phyloP scores from a whole-genome alignment of 2,329 filamentous ascomycete genomes.

The Alternaria tenuissima region DNA sequence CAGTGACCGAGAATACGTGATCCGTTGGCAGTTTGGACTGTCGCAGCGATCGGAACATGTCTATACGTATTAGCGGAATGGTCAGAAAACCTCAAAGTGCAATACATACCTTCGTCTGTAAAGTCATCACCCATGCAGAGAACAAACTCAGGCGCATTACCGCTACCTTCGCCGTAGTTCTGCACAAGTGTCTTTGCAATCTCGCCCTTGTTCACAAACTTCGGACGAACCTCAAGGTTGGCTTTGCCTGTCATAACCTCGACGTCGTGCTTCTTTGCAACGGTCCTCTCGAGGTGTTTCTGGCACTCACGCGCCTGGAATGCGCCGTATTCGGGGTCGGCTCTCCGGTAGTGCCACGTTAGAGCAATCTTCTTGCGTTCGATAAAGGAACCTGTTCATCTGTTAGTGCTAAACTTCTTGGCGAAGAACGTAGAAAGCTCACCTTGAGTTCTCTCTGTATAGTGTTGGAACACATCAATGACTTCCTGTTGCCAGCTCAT shows the following conservation, averaged over 20 bases:
- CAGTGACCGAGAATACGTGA: slow-evolving; percentile 87
- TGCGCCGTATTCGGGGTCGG: slow-evolving; percentile 83
- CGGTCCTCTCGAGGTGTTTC: slow-evolving; percentile 78
- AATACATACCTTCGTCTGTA: slow-evolving; percentile 84
- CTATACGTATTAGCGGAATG: slow-evolving; percentile 50
- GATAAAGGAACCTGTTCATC: slow-evolving; percentile 77
- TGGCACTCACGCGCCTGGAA: slow-evolving; percentile 84
- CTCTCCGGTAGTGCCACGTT: slow-evolving; percentile 96
- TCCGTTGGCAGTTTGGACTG: slow-evolving; percentile 65
- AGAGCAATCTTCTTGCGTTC: slow-evolving; percentile 93
- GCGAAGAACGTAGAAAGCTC: slow-evolving; percentile 38
- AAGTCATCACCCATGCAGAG: slow-evolving; percentile 95
- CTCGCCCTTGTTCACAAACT: slow-evolving; percentile 97
- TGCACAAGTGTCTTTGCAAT: slow-evolving; percentile 85
- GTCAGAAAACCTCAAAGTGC: not conserved
- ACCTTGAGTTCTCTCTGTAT: slow-evolving; percentile 87
- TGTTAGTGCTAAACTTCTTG: slow-evolving; percentile 21
- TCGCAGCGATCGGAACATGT: slow-evolving; percentile 83
- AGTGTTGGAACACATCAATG: slow-evolving; percentile 83
- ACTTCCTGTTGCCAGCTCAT: slow-evolving; percentile 95
- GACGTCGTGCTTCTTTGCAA: slow-evolving; percentile 83
- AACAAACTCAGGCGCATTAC: slow-evolving; percentile 78
- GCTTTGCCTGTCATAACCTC: slow-evolving; percentile 98
- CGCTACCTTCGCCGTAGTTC: slow-evolving; percentile 68
- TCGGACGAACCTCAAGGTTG: slow-evolving; percentile 95